A percentile compares a stretch with the other conserved stretches of the same genome.
These are phyloP conservation scores for Vitis rotundifolia DNA, from an alignment of 164 flowering plant genomes.

Conservation along the genomic window DNA sequence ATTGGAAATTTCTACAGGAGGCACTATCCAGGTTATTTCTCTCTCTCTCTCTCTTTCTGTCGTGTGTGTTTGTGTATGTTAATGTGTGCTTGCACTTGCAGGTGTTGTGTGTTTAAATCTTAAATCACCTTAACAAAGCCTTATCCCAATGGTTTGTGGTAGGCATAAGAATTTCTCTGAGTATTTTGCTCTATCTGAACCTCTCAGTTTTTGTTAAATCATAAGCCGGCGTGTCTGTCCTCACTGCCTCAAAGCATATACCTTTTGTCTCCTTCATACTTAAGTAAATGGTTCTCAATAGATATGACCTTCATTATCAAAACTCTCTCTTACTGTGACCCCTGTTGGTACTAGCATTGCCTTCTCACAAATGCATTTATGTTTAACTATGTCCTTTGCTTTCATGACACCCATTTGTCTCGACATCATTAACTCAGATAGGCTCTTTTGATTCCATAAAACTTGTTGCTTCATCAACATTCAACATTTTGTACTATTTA, in stretches of 20 bases:
- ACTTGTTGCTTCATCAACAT: neutral
- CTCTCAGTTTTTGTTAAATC: no score
- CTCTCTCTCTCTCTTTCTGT: neutral
- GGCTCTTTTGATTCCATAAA: neutral
- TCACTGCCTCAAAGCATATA: no score
- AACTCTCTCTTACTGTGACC: neutral
- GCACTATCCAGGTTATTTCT: conserved; percentile 71
- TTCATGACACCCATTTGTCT: neutral
- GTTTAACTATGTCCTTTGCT: neutral
- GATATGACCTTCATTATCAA: no score
- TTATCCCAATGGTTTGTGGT: no score
- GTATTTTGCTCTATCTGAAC: no score
- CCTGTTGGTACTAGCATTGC: neutral
- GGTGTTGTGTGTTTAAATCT: no score
- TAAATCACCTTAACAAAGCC: no score
- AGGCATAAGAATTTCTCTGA: no score
- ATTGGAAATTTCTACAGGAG: conserved; percentile 78
- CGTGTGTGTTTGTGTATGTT: neutral
- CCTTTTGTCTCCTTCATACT: no score
- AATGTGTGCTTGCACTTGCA: neutral
- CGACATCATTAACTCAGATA: neutral
- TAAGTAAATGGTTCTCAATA: no score
- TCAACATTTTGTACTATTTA: neutral
- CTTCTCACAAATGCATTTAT: neutral
- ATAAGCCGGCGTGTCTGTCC: no score